A percentile compares a stretch with the other conserved stretches of the same genome.
These are phyloP conservation scores for Zalaria sp. DNA, from an alignment of 2,329 filamentous ascomycete species.

Conservation along the genomic window DNA sequence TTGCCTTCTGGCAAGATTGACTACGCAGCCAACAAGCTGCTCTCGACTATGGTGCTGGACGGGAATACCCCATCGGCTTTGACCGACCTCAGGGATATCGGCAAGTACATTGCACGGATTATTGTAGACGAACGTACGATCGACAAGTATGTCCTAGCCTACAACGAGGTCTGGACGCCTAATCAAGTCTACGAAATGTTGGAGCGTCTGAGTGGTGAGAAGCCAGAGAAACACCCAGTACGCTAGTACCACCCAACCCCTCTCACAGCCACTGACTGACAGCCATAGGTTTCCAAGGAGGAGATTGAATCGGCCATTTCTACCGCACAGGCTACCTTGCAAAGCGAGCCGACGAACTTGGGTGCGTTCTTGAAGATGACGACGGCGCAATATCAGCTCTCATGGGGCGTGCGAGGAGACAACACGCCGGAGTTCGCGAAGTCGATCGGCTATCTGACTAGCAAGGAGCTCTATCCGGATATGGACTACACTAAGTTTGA, in stretches of 20 bases:
- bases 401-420: constrained; percentile 36
- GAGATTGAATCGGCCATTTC: constrained; percentile 20
- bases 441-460: constrained; percentile 40
- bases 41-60: constrained; percentile 28
- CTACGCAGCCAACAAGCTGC: constrained; percentile 23
- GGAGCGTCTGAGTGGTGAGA: constrained; percentile 36
- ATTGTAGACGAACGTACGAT: constrained; percentile 38
- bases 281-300: constrained; percentile 19
- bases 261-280: neutral
- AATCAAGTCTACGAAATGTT: constrained; percentile 33
- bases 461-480: constrained; percentile 40
- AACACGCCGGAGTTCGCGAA: constrained; percentile 38
- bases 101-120: constrained; percentile 36
- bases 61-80: constrained; percentile 30
- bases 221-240: constrained; percentile 20
- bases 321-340: constrained; percentile 19
- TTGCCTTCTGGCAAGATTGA: constrained; percentile 33
- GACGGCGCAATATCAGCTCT: constrained; percentile 30
- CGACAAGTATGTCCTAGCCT: constrained; percentile 37
- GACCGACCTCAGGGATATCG: constrained; percentile 40
- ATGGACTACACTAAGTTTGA: constrained; percentile 26
- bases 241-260: constrained; percentile 14
- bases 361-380: constrained; percentile 22
- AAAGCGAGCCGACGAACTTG: constrained; percentile 23
- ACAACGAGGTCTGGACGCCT: constrained; percentile 30